Evolutionary conservation across 2,329 filamentous ascomycete genomes (phyloP), one percentile per base, ranked within the genome.

Genomic region (Claviceps sp.): DNA sequence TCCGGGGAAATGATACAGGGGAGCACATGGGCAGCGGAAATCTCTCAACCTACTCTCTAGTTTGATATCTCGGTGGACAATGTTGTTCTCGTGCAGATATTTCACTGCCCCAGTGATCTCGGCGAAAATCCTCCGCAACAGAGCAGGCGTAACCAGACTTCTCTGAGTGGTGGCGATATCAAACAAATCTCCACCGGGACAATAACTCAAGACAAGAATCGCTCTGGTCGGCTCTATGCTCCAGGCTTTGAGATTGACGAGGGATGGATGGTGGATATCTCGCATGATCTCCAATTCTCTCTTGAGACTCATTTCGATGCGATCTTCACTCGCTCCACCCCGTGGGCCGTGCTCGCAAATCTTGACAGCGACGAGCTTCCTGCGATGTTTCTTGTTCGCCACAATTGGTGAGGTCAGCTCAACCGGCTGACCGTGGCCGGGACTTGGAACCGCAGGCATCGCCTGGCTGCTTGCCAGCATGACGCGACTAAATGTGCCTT

Each of bases 61-160:
- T 71, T 98, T 98, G 68, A 98, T 94, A 67, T 98, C 93, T 55
- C 93, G 82, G 65, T 98, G 93, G 51, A 97, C 91, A 64, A 98
- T 95, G 59, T 81, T 84, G 60, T 87, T 75, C 51, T 80, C 74
- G 67, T 98, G 93, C 48, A 98, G 73, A 70, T 97, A 96, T 53
- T 77, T 79, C 39, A 95, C 84, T 0, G 91, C 93, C 55, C 80
- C 83, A 24, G 97, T 83, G 56, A 97, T 68, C 66, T 98, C 93
- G 14, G 90, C 78, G 67, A 96, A 96, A 52, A 97, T 89, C 50
- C 93, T 81, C 57, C 88, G 80, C 48, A 96, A 75, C 46, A 97
- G 70, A 1, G 72, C 64, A 0, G 87, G 79, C 4, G 77, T 81
- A 47, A 96, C 73, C 1, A 86, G 68, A 16, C 83, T 76, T 51